Base-by-base conservation (phyloP, 1,139 yeast species). In the Nakaseomyces delphensis region DNA sequence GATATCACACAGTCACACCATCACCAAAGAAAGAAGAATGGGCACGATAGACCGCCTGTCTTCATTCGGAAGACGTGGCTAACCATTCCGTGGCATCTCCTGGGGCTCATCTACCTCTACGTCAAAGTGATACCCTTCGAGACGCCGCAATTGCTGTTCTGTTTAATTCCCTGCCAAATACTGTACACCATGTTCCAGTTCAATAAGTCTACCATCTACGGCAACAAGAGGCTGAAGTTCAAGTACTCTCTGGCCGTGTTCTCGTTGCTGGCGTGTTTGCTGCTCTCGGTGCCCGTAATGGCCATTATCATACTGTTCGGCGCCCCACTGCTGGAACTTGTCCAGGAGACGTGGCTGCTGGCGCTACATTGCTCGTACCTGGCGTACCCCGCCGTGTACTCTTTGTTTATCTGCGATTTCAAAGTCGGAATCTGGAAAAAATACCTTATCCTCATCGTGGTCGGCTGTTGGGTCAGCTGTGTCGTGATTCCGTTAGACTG, bases 401-500 rank as follows among this genome's bases (percentile, higher is more conserved):
- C 85, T 23, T 68, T 83, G 19, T 68, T 77, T 39, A 70, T 74
- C 32, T 76, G 78, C 59, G 74, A 77, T 46, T 70, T 79, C 50
- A 77, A 79, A 52, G 68, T 74, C 15, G 63, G 65, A 4, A 52
- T 65, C 29, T 73, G 77, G 72, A 63, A 61, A 38, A 62, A 57
- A 40, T 67, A 65, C 43, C 65, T 71, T 36, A 60, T 66, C 31
- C 55, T 79, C 31, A 71, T 79, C 0, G 65, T 80, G 35, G 54
- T 82, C 7, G 95, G 96, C 2, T 78, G 93, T 8, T 91, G 97
- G 97, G 55, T 86, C 2, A 96, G 97, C 9, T 96, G 93, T 4
- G 66, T 85, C 33, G 97, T 95, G 1, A 87, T 91, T 46, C 96
- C 97, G 0, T 70, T 91, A 45, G 98, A 91, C 62, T 91, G 98